Evolutionary conservation across 2,329 filamentous ascomycete genomes (phyloP).

Genomic region (Magnaporthiopsis rhizophila): DNA sequence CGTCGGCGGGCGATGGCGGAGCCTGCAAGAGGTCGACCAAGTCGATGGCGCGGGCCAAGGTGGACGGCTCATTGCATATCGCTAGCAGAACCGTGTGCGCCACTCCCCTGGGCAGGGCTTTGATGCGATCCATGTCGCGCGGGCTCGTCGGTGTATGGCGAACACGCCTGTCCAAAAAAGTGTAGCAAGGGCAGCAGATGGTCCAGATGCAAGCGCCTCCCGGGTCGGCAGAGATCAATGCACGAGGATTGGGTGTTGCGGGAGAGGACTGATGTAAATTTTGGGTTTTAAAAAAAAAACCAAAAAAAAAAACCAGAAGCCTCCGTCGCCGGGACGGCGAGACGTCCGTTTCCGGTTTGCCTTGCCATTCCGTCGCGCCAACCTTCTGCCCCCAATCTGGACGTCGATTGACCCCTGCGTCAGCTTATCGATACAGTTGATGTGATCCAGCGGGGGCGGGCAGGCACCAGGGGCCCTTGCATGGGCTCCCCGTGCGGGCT

Average conservation of each 20-base stretch:
- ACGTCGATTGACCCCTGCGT: background rate
- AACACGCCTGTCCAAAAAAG: background rate
- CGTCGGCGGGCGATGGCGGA: background rate
- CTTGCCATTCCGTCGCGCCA: background rate
- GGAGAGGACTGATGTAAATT: background rate
- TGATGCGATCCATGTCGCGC: slow-evolving; percentile 4
- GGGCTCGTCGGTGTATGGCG: background rate
- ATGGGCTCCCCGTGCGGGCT: no score
- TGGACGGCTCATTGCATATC: slow-evolving; percentile 5
- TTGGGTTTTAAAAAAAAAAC: background rate
- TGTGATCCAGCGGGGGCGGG: no score
- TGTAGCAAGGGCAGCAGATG: background rate
- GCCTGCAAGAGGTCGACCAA: background rate
- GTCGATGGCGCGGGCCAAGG: slow-evolving; percentile 1
- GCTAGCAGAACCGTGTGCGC: slow-evolving; percentile 6
- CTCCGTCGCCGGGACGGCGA: background rate
- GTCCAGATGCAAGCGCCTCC: background rate
- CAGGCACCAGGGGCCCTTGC: no score
- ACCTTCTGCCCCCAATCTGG: background rate
- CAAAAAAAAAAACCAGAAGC: no score
- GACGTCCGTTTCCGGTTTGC: background rate
- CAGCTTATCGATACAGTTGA: background rate
- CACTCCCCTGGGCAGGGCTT: background rate
- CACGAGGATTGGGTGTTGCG: background rate
- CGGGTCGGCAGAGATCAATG: background rate